phyloP scores from a whole-genome alignment of 352 stramenopile genomes.

The Phytophthora pistaciae region DNA sequence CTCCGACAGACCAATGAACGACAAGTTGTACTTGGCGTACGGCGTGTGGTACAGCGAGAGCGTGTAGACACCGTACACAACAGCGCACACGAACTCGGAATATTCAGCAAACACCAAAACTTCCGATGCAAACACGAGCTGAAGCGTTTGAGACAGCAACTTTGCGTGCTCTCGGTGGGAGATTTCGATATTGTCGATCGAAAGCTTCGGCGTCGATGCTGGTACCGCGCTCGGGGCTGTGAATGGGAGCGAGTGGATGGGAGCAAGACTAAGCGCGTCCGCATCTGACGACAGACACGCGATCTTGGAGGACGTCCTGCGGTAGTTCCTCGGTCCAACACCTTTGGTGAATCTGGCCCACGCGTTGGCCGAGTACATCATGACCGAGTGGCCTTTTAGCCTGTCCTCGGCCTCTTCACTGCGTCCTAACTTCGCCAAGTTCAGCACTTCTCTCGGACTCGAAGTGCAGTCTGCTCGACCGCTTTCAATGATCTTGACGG shows the following conservation, averaged over 20 bases:
- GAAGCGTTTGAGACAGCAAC: slow-evolving; percentile 24
- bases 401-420: background rate
- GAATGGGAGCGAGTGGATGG: background rate
- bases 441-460: background rate
- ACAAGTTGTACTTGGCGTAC: slow-evolving; percentile 28
- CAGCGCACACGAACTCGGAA: slow-evolving; percentile 34
- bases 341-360: background rate
- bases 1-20: slow-evolving; percentile 10
- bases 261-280: background rate
- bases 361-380: slow-evolving; percentile 6
- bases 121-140: slow-evolving; percentile 37
- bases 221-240: background rate
- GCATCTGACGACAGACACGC: background rate
- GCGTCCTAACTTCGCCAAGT: background rate
- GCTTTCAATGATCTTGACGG: slow-evolving; percentile 31
- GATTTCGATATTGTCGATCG: slow-evolving; percentile 25
- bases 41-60: slow-evolving; percentile 16
- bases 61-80: slow-evolving; percentile 36
- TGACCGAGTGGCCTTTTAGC: slow-evolving; percentile 4
- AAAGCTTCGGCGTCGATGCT: background rate
- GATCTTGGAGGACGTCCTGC: background rate
- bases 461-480: background rate
- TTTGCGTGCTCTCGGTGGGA: slow-evolving; percentile 24
- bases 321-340: background rate
- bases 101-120: slow-evolving; percentile 41